These are phyloP conservation scores for Rhizopus arrhizus DNA, from an alignment of 371 early-diverging fungal species.

Conservation along the genomic window DNA sequence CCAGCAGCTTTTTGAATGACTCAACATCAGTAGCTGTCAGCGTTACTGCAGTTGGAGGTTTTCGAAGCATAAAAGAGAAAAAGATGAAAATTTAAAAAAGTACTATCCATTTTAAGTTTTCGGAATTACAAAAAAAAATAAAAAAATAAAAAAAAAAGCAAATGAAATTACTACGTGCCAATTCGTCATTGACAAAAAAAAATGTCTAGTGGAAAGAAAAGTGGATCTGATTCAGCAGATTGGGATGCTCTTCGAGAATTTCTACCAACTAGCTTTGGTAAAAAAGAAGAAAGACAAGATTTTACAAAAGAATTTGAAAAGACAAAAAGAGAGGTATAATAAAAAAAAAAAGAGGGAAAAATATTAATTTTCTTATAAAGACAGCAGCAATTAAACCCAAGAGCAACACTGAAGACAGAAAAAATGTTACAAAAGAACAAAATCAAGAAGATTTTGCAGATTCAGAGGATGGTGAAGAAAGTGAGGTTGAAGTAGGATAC, in stretches of 20 bases:
- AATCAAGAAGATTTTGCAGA: constrained; percentile 2
- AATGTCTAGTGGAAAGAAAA: background rate
- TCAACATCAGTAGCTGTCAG: constrained; percentile 17
- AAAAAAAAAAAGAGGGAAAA: constrained; percentile 23
- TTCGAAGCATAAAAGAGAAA: constrained; percentile 16
- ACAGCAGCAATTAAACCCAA: constrained; percentile 1
- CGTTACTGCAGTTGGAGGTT: constrained; percentile 15
- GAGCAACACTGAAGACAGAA: background rate
- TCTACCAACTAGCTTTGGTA: constrained; percentile 67
- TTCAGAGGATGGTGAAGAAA: constrained; percentile 27
- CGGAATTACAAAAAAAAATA: too few relatives aligned
- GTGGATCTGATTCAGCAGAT: constrained; percentile 20
- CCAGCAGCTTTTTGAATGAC: constrained; percentile 13
- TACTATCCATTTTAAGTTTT: too few relatives aligned
- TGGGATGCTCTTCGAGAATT: constrained; percentile 55
- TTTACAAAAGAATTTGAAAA: constrained; percentile 39
- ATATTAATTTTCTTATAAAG: background rate
- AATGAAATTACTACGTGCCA: background rate
- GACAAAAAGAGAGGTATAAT: constrained; percentile 47
- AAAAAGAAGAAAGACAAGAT: constrained; percentile 46
- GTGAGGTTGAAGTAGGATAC: constrained; percentile 30
- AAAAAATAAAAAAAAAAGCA: background rate
- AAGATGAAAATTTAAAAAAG: background rate
- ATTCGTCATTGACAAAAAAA: background rate
- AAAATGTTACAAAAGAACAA: background rate